These are phyloP conservation scores for Wickerhamiella dianesei DNA, from an alignment of 805 yeast species.

Conservation along the genomic window DNA sequence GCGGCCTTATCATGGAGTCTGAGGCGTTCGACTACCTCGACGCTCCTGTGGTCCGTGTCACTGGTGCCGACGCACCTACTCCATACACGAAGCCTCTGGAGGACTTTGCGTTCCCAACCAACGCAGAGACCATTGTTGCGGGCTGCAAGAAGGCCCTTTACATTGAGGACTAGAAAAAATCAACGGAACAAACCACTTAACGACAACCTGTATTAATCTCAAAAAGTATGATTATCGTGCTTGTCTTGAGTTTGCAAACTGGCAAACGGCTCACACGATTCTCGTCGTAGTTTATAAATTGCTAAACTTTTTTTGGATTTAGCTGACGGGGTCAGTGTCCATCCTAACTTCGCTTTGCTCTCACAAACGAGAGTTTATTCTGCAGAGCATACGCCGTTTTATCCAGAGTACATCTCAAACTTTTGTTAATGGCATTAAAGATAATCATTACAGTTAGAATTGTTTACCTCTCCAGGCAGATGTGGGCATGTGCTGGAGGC, in stretches of 20 bases:
- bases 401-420: no score
- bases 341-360: not conserved
- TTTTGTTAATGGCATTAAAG: no score
- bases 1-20: conserved; percentile 95
- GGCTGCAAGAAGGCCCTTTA: conserved; percentile 35
- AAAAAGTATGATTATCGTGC: not conserved
- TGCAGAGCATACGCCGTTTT: no score
- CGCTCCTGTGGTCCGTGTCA: conserved; percentile 96
- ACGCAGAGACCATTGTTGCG: conserved; percentile 74
- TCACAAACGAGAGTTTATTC: not conserved
- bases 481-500: conserved; percentile 59
- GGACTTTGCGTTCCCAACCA: conserved; percentile 94
- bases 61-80: conserved; percentile 99
- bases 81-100: conserved; percentile 95
- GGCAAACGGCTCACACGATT: no score
- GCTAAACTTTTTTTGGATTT: no score
- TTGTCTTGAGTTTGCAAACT: not conserved
- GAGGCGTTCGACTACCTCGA: conserved; percentile 97
- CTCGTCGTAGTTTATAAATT: no score
- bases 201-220: not conserved
- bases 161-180: conserved; percentile 22
- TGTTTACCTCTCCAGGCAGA: conserved; percentile 43
- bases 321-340: no score
- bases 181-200: not conserved
- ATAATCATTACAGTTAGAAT: not conserved